Percentiles rank a stretch among this genome's conserved stretches.
Evolutionary conservation across 2,329 filamentous ascomycete genomes (phyloP).

Genomic region (Sporothrix inflata): DNA sequence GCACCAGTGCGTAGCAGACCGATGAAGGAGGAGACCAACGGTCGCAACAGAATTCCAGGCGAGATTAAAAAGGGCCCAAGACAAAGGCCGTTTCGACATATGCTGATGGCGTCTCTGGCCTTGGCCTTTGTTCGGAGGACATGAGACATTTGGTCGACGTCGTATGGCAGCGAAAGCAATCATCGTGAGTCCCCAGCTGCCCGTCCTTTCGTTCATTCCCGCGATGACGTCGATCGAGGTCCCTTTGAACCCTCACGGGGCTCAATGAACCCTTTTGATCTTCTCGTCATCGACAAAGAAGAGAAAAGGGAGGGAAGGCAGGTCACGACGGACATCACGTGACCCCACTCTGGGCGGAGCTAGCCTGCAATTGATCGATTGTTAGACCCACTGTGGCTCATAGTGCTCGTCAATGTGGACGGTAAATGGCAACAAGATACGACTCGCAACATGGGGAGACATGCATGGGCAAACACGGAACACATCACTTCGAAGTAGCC

Average conservation of each 20-base stretch:
- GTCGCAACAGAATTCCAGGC: too few species aligned
- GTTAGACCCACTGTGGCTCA: too few species aligned
- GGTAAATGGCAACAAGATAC: too few species aligned
- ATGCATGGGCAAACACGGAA: too few species aligned
- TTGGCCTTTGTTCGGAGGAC: neutral
- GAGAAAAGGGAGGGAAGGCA: too few species aligned
- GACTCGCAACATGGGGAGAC: too few species aligned
- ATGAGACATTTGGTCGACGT: neutral
- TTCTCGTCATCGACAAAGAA: neutral
- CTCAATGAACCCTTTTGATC: neutral
- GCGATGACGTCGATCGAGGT: neutral
- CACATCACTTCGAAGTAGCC: too few species aligned
- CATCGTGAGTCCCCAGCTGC: neutral
- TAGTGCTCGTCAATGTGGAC: too few species aligned
- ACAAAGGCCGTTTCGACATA: neutral
- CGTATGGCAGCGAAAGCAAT: neutral
- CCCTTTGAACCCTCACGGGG: neutral
- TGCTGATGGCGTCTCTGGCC: neutral
- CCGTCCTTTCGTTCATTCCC: too few species aligned
- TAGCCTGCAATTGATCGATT: neutral
- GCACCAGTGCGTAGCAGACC: neutral
- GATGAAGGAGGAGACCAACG: neutral
- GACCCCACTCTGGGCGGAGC: neutral
- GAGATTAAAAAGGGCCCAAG: neutral
- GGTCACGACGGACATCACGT: neutral